Evolutionary conservation across 768 basidiomycete genomes (phyloP).

Genomic region (Phylloporus scabripes): DNA sequence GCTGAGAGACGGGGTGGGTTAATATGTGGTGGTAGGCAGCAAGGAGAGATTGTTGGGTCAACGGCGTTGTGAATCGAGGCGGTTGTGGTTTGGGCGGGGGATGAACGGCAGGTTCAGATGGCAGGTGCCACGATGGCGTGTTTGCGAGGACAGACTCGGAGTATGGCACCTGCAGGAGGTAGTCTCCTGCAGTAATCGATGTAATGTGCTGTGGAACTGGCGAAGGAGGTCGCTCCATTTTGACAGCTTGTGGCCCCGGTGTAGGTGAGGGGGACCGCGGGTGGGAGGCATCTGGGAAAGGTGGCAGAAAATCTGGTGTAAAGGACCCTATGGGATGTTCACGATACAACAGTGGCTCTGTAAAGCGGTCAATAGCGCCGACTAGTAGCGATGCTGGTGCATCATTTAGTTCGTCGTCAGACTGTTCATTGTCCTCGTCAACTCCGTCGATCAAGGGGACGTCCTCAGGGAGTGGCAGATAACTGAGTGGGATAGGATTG

Average conservation of each 20-base stretch:
- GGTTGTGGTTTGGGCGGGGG: constrained; percentile 16
- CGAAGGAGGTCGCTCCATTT: constrained; percentile 32
- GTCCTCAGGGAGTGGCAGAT: constrained; percentile 33
- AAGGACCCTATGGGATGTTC: constrained; percentile 29
- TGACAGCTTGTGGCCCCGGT: constrained; percentile 30
- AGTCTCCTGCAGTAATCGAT: constrained; percentile 53
- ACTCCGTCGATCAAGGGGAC: constrained; percentile 8
- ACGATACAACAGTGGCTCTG: constrained; percentile 26
- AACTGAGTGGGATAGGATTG: constrained; percentile 51
- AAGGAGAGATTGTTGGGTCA: constrained; percentile 59
- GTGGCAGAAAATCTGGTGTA: constrained; percentile 31
- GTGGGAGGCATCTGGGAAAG: constrained; percentile 28
- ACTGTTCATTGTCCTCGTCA: constrained; percentile 29
- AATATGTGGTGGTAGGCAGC: constrained; percentile 74
- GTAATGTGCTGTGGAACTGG: constrained; percentile 41
- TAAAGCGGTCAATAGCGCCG: constrained; percentile 19
- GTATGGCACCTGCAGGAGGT: constrained; percentile 68
- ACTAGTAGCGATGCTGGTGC: not conserved
- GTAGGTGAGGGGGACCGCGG: constrained; percentile 34
- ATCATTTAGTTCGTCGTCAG: constrained; percentile 27
- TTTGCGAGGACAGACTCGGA: constrained; percentile 63
- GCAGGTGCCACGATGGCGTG: constrained; percentile 67
- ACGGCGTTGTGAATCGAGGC: constrained; percentile 42
- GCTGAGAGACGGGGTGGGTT: constrained; percentile 56
- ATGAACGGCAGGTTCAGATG: constrained; percentile 33